A percentile compares a stretch with the other conserved stretches of the same genome.
Evolutionary conservation across 805 yeast species (phyloP).

Genomic region (Torulaspora franciscae): DNA sequence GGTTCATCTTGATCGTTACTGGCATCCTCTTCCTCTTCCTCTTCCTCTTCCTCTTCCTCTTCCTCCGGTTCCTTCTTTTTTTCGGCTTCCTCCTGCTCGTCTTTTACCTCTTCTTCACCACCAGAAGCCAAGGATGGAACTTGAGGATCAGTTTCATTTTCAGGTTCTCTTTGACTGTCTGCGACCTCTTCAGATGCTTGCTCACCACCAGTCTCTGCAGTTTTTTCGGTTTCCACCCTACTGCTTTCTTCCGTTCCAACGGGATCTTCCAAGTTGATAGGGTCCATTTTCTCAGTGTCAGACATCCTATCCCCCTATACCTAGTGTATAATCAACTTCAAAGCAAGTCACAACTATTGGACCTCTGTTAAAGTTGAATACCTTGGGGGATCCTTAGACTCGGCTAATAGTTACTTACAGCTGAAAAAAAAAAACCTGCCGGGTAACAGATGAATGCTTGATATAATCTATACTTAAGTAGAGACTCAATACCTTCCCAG

Average conservation of each 20-base stretch:
- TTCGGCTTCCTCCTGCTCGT: background rate
- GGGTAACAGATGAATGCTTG: background rate
- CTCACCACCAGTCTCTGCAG: background rate
- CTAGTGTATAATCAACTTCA: background rate
- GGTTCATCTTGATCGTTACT: background rate
- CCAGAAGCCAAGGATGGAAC: background rate
- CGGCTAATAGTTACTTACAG: background rate
- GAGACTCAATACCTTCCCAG: too few species aligned
- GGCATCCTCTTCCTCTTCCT: slow-evolving; percentile 9
- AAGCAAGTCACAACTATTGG: background rate
- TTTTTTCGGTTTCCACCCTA: background rate
- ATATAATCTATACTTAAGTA: too few species aligned
- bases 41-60: slow-evolving; percentile 13
- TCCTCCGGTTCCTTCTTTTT: background rate
- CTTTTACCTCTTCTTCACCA: background rate
- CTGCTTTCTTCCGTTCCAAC: background rate
- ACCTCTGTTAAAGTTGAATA: background rate
- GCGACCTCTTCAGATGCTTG: background rate
- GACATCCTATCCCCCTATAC: slow-evolving; percentile 2
- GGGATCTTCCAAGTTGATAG: background rate
- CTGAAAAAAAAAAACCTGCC: background rate
- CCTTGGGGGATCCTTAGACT: background rate
- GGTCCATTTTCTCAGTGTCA: slow-evolving; percentile 1
- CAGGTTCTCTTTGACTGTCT: background rate
- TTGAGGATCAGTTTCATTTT: slow-evolving; percentile 3